Evolutionary conservation across 2,329 filamentous ascomycete species (phyloP).

Genomic region (Fusarium liriodendri): DNA sequence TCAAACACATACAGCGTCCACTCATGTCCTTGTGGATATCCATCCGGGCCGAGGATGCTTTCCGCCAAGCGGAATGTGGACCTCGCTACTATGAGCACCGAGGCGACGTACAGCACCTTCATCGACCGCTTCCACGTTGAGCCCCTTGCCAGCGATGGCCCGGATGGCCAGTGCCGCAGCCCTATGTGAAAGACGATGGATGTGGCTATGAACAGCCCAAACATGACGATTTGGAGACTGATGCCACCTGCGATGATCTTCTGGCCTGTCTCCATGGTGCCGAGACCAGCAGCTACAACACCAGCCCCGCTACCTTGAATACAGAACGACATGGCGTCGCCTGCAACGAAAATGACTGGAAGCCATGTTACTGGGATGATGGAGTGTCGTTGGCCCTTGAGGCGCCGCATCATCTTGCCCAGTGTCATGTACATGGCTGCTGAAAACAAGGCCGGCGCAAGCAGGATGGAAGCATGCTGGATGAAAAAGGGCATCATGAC

Average conservation of each 20-base stretch:
- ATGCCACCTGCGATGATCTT: constrained; percentile 60
- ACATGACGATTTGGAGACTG: constrained; percentile 63
- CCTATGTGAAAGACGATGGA: constrained; percentile 61
- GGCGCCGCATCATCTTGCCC: constrained; percentile 53
- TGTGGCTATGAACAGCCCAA: constrained; percentile 62
- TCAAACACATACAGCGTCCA: constrained; percentile 59
- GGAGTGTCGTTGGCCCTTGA: constrained; percentile 50
- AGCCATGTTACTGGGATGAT: constrained; percentile 54
- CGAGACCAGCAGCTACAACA: constrained; percentile 46
- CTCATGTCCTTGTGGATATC: constrained; percentile 55
- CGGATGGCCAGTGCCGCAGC: constrained; percentile 3
- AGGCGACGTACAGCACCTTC: constrained; percentile 51
- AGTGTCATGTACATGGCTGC: constrained; percentile 65
- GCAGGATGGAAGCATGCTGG: constrained; percentile 55
- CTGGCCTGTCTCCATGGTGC: constrained; percentile 52
- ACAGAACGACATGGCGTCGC: neutral
- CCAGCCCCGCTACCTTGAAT: constrained; percentile 45
- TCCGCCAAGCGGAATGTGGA: constrained; percentile 61
- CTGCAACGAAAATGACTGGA: constrained; percentile 59
- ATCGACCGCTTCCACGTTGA: constrained; percentile 51
- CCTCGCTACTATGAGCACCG: constrained; percentile 55
- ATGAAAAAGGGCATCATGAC: constrained; percentile 53
- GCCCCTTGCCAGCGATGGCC: constrained; percentile 15
- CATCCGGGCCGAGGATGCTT: constrained; percentile 55
- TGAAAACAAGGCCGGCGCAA: constrained; percentile 61